Conservation (phyloP, 257 asterid species). For the Nicotiana paniculata region DNA sequence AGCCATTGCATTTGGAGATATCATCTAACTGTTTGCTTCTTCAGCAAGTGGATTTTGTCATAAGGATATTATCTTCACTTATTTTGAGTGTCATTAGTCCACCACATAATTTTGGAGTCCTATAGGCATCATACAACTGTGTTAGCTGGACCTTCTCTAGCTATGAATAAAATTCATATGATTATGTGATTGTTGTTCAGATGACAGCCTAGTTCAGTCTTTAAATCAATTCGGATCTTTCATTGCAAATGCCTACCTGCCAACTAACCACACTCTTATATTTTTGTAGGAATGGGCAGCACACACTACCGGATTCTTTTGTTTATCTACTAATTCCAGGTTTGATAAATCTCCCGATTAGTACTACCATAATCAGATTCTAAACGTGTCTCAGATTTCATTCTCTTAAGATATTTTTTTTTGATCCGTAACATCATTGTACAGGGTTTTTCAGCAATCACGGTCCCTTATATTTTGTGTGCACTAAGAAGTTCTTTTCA, state of each 20-base stretch:
- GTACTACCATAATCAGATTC: not conserved
- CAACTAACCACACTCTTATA: not conserved
- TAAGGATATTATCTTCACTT: not conserved
- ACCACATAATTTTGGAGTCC: not conserved
- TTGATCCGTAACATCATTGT: conserved; percentile 8
- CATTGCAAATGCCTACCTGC: not conserved
- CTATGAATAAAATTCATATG: not conserved
- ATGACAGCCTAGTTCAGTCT: not conserved
- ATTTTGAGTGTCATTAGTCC: not conserved
- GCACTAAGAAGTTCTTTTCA: conserved; percentile 76
- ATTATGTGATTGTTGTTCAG: not conserved
- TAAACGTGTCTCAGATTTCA: not conserved
- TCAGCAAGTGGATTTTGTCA: not conserved
- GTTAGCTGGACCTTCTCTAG: not conserved
- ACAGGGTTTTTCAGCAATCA: conserved; percentile 92
- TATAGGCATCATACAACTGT: not conserved
- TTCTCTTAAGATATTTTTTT: not conserved
- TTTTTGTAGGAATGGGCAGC: conserved; percentile 70
- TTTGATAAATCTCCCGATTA: conserved; percentile 10
- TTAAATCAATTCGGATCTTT: not conserved
- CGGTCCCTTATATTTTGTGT: conserved; percentile 78
- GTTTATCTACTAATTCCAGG: conserved; percentile 96
- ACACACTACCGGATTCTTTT: conserved; percentile 67
- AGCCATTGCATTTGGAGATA: not conserved
- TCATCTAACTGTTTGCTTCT: not conserved